Conservation (phyloP, 495 filamentous ascomycete genomes). For the Annulohypoxylon stygium region DNA sequence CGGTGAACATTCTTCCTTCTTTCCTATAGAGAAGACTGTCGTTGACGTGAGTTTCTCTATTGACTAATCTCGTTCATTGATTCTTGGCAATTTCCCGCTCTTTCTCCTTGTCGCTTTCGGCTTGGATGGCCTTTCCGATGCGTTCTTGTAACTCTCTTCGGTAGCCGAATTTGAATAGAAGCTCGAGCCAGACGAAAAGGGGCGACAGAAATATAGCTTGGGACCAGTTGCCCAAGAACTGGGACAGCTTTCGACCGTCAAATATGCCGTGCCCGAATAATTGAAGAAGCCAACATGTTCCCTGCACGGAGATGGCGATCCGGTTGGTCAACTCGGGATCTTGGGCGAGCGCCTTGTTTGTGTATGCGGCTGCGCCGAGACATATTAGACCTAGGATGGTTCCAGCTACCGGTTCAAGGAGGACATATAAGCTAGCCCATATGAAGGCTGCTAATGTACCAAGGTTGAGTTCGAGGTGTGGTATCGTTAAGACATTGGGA, state of each 20-base stretch:
- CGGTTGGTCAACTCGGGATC: slow-evolving; percentile 77
- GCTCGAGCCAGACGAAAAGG: slow-evolving; percentile 98
- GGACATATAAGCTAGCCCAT: slow-evolving; percentile 85
- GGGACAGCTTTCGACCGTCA: slow-evolving; percentile 84
- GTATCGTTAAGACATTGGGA: slow-evolving; percentile 75
- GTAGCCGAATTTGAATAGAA: slow-evolving; percentile 92
- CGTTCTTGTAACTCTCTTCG: slow-evolving; percentile 85
- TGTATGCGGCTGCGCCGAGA: slow-evolving; percentile 75
- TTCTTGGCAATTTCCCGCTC: slow-evolving; percentile 57
- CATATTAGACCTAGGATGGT: slow-evolving; percentile 78
- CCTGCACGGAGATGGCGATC: slow-evolving; percentile 74
- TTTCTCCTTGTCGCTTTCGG: slow-evolving; percentile 73
- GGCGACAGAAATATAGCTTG: slow-evolving; percentile 95
- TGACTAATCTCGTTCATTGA: slow-evolving; percentile 28
- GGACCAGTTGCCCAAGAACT: slow-evolving; percentile 88
- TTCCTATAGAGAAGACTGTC: slow-evolving; percentile 14
- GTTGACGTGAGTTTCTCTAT: not conserved
- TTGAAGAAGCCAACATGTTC: slow-evolving; percentile 86
- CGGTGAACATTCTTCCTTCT: slow-evolving; percentile 17
- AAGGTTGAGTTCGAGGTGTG: slow-evolving; percentile 83
- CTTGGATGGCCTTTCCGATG: slow-evolving; percentile 78
- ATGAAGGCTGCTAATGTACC: slow-evolving; percentile 77
- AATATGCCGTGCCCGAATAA: slow-evolving; percentile 93
- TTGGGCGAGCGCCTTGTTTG: slow-evolving; percentile 77
- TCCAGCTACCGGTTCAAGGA: slow-evolving; percentile 94